Base-by-base conservation (phyloP, 768 basidiomycete genomes). In the Austroboletus eburneus region DNA sequence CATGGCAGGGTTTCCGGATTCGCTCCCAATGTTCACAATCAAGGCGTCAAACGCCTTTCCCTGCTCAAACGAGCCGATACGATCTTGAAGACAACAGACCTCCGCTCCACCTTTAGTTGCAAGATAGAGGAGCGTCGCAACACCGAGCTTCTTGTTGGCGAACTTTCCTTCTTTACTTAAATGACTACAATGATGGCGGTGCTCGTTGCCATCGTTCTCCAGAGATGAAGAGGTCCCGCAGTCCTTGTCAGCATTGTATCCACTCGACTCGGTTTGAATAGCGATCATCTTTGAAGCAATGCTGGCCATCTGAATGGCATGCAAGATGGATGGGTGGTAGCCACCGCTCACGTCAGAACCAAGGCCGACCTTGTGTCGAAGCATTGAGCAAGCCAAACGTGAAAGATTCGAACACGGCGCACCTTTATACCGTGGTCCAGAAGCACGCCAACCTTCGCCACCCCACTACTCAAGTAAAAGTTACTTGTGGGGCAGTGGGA, bases 401-500 rank as follows among this genome's bases (percentile, higher is more conserved):
- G 40, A 39, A 18, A n/a, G 9, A 38, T 6, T 13, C 6, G 32
- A 43, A 51, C 3, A 42, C 1, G 37, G 57, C 69, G 23, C 5
- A 46, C 93, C 76, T 96, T 96, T 63, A 97, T 78, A 3, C 89
- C 92, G 38, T 66, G 69, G 64, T 97, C 93, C 12, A 97, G 72
- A 66, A 86, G 83, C 51, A 75, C 69, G 3, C 87, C 90, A 6
- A 97, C 78, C 16, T 78, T 79, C 2, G 93, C 86, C 23, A 90
- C 74, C 1, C 95, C 95, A 52, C 90, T 93, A 29, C 82, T 77
- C 41, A 98, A 62, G 68, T 95, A 88, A 64, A 95, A 88, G 65
- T 97, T 98, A 58, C 90, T 94, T 22, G 86, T 86, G 17, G 95
- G 93, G 62, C 95, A 97, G 67, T 97, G 95, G 54, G 87, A 87